These are phyloP conservation scores for Russula earlei DNA, from an alignment of 768 basidiomycete species.

Conservation along the genomic window DNA sequence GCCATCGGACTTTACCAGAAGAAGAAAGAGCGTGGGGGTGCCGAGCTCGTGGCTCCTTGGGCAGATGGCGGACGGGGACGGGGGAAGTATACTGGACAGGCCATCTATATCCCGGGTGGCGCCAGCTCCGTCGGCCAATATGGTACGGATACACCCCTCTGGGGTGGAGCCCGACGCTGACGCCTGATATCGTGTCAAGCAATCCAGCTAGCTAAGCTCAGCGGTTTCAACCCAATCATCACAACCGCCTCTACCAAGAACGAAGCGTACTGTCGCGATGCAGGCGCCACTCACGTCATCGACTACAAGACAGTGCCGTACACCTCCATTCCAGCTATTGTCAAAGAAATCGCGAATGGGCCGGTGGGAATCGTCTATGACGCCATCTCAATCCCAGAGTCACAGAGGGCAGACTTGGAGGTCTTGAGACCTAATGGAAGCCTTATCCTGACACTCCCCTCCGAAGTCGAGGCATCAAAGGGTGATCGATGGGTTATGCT, in stretches of 20 bases:
- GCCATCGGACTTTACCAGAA: constrained; percentile 39
- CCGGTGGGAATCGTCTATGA: constrained; percentile 16
- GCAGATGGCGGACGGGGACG: constrained; percentile 28
- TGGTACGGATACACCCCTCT: constrained; percentile 25
- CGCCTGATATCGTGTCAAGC: background rate
- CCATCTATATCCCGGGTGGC: constrained; percentile 42
- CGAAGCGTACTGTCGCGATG: constrained; percentile 1
- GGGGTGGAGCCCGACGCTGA: background rate
- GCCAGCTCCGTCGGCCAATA: constrained; percentile 42
- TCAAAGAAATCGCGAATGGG: constrained; percentile 11
- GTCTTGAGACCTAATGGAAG: constrained; percentile 14
- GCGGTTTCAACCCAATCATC: constrained; percentile 19
- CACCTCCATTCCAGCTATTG: constrained; percentile 1
- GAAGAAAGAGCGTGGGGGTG: constrained; percentile 23
- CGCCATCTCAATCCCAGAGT: constrained; percentile 12
- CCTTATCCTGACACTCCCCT: constrained; percentile 1
- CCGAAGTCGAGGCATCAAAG: background rate
- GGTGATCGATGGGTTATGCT: background rate
- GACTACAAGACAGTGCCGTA: constrained; percentile 16
- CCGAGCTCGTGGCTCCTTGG: constrained; percentile 34
- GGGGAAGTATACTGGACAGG: constrained; percentile 35
- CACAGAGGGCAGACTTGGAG: constrained; percentile 16
- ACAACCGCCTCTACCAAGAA: constrained; percentile 16
- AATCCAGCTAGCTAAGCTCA: constrained; percentile 16
- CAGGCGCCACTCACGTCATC: constrained; percentile 19